Conservation (phyloP, 805 yeast species). For the Candida odintsovae region DNA sequence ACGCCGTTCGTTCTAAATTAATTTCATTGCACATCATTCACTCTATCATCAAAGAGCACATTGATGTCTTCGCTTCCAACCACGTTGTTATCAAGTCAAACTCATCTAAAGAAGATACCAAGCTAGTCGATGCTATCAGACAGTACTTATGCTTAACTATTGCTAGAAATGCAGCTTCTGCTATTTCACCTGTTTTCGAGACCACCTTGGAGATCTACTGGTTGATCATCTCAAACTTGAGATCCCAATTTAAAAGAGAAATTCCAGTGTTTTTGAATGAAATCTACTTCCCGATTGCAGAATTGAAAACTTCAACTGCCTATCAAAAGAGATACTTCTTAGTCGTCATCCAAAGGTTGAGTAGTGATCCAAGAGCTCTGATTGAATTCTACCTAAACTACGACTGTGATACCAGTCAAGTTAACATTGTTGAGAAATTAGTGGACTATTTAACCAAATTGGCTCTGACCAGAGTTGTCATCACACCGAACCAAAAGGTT, state of each 20-base stretch:
- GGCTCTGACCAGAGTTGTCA: constrained; percentile 66
- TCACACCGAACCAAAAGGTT: constrained; percentile 60
- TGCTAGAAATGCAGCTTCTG: constrained; percentile 89
- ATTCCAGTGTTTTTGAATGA: constrained; percentile 91
- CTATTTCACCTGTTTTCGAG: constrained; percentile 87
- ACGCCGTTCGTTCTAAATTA: constrained; percentile 86
- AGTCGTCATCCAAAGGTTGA: constrained; percentile 71
- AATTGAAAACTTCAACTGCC: constrained; percentile 82
- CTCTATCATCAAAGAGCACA: constrained; percentile 77
- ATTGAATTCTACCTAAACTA: constrained; percentile 92
- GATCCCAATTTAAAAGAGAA: constrained; percentile 86
- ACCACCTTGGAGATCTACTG: constrained; percentile 90
- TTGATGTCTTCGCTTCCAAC: constrained; percentile 67
- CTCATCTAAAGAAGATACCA: constrained; percentile 47
- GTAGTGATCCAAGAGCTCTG: constrained; percentile 83
- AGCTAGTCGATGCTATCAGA: constrained; percentile 73
- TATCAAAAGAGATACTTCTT: constrained; percentile 90
- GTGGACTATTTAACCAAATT: constrained; percentile 66
- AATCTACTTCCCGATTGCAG: constrained; percentile 90
- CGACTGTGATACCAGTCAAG: constrained; percentile 80
- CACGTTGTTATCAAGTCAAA: constrained; percentile 47
- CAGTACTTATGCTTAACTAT: constrained; percentile 79
- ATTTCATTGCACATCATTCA: constrained; percentile 85
- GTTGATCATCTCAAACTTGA: constrained; percentile 74
- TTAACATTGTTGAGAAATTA: constrained; percentile 80